A percentile compares a stretch with the other conserved stretches of the same genome.
Conservation (phyloP, 352 stramenopile species). For the Pilasporangium apinafurcum region DNA sequence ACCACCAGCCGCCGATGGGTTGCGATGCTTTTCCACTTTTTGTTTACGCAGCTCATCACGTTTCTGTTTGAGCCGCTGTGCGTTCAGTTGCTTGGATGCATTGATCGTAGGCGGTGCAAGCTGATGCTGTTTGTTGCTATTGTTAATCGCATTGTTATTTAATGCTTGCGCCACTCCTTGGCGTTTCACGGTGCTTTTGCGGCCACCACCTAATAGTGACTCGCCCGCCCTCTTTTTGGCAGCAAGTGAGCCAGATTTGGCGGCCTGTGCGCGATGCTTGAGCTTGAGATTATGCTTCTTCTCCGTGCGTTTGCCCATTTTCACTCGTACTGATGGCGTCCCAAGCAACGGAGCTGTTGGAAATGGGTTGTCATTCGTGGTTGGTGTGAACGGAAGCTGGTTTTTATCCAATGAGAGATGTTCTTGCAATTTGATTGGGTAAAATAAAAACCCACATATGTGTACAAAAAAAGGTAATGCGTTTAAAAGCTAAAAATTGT, state of each 20-base stretch:
- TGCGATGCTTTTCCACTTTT: conserved; percentile 36
- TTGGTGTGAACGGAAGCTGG: too few species aligned
- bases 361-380: too few species aligned
- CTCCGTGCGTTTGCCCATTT: conserved; percentile 6
- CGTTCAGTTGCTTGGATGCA: conserved; percentile 34
- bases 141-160: not conserved
- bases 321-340: too few species aligned
- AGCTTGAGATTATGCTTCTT: conserved; percentile 9
- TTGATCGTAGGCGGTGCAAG: conserved; percentile 25
- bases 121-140: not conserved
- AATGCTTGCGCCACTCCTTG: conserved; percentile 2
- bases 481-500: too few species aligned
- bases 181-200: conserved; percentile 3
- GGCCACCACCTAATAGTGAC: not conserved
- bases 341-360: too few species aligned
- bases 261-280: conserved; percentile 11
- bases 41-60: conserved; percentile 56
- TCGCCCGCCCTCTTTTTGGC: conserved; percentile 6
- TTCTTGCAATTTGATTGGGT: too few species aligned
- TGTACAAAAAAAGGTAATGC: too few species aligned
- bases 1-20: conserved; percentile 10
- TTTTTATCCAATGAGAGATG: too few species aligned
- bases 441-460: too few species aligned
- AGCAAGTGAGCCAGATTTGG: conserved; percentile 6
- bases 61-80: conserved; percentile 48